Base-by-base conservation (phyloP, 768 basidiomycete species). In the Suillus spraguei region DNA sequence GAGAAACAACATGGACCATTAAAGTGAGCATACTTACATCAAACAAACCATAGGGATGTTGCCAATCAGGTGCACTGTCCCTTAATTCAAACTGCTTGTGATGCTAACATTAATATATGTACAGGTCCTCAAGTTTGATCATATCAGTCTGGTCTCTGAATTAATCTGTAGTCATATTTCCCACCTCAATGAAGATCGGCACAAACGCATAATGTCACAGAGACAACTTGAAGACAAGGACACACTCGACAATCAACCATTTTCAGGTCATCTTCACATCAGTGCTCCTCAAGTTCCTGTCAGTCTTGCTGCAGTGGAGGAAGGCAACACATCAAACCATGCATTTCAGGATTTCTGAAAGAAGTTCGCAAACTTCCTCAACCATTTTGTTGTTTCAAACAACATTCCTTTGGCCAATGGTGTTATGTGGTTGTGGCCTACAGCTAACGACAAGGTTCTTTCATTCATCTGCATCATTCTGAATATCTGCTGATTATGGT, bases 31-130 rank as follows among this genome's bases (percentile, higher is more conserved):
- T 78, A 77, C 38, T 66, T 66, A 10, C 41, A 10, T 2, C 67
- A 67, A 16, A 75, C 76, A 4, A 79, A 80, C 54, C 71, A 72
- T 62, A 76, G 74, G 50, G 59, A 78, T 61, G 66, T 76, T 35
- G 75, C 66, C 0, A 46, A 47, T 0, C 77, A 78, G 70, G 77
- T 77, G 35, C 17, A 62, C 44, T 32, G 28, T 32, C 24, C 49
- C 24, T 41, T 59, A 28, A 41, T 59, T 59, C 3, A 50, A 17
- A 17, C 49, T 28, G 49, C 24, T 7, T 8, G 14, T 1, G 7
- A 50, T 7, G 7, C 49, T 7, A 17, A 59, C 24, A 36, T 2
- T 5, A 16, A 42, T 2, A 38, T 9, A 42, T 22, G 5, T 13
- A 41, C 33, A 59, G 41, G 44, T 59, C 59, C 39, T 59, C 10